Evolutionary conservation across 139 green algal genomes (phyloP).

Genomic region (Coccomyxa sp.): DNA sequence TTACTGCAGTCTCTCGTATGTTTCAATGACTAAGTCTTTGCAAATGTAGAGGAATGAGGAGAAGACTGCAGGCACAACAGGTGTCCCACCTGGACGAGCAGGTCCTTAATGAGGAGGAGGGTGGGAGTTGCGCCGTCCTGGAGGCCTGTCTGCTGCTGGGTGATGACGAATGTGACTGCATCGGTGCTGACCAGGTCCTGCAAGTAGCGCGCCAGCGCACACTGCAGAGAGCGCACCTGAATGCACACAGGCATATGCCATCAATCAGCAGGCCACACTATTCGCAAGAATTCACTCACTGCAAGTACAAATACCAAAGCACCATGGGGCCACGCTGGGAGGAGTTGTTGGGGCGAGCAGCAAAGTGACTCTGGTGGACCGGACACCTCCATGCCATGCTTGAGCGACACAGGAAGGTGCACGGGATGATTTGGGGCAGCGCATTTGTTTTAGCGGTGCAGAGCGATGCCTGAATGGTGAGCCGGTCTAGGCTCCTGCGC

Average conservation of each 20-base stretch:
- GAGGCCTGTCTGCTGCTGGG: not conserved
- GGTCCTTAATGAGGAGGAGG: slow-evolving; percentile 52
- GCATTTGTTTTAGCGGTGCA: too few species aligned
- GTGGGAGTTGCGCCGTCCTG: slow-evolving; percentile 2
- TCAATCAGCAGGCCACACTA: not conserved
- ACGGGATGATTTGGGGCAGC: not conserved
- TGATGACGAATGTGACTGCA: not conserved
- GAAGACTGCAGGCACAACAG: too few species aligned
- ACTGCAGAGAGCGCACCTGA: not conserved
- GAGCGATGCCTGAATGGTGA: not conserved
- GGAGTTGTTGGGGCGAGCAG: not conserved
- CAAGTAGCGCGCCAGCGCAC: not conserved
- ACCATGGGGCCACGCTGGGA: not conserved
- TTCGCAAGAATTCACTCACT: not conserved
- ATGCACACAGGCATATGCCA: not conserved
- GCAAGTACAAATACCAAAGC: not conserved
- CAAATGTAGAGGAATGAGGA: too few species aligned
- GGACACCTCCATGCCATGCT: not conserved
- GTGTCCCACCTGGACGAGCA: slow-evolving; percentile 34
- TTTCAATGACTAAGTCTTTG: too few species aligned
- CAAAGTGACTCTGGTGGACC: too few species aligned
- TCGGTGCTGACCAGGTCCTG: not conserved
- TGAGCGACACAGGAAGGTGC: not conserved
- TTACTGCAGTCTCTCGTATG: too few species aligned
- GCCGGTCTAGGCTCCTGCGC: not conserved